A percentile compares a stretch with the other conserved stretches of the same genome.
These are phyloP conservation scores for Moesziomyces antarcticus DNA, from an alignment of 1,284 basidiomycete species.

Conservation along the genomic window DNA sequence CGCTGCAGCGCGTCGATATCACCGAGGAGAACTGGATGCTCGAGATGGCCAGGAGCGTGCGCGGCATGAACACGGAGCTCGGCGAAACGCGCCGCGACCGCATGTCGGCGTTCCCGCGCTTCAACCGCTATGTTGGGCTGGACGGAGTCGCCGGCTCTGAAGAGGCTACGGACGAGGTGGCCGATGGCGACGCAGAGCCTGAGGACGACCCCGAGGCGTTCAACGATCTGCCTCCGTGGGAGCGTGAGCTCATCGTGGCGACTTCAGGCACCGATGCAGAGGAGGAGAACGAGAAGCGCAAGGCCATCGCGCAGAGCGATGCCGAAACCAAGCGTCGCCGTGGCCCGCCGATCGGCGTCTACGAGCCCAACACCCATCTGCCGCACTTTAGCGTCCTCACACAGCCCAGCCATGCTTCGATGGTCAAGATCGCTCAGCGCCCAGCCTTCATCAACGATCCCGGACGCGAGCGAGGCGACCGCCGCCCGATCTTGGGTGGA, in stretches of 20 bases:
- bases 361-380: slow-evolving; percentile 63
- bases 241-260: slow-evolving; percentile 33
- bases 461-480: slow-evolving; percentile 21
- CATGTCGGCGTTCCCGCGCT: slow-evolving; percentile 46
- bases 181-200: slow-evolving; percentile 38
- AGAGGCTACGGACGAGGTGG: slow-evolving; percentile 18
- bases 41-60: slow-evolving; percentile 63
- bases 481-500: slow-evolving; percentile 48
- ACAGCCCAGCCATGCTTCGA: slow-evolving; percentile 50
- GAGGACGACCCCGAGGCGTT: slow-evolving; percentile 50
- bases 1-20: slow-evolving; percentile 57
- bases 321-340: slow-evolving; percentile 33
- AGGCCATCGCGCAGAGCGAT: slow-evolving; percentile 17
- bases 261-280: slow-evolving; percentile 23
- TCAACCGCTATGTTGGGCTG: slow-evolving; percentile 39
- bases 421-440: slow-evolving; percentile 40
- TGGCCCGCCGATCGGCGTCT: slow-evolving; percentile 62
- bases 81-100: slow-evolving; percentile 55
- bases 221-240: slow-evolving; percentile 60
- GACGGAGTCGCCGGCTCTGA: slow-evolving; percentile 20
- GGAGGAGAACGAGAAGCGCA: slow-evolving; percentile 26
- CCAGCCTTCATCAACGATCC: slow-evolving; percentile 34
- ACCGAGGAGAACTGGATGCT: slow-evolving; percentile 67
- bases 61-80: slow-evolving; percentile 63
- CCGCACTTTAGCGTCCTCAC: slow-evolving; percentile 53